Percentiles rank a stretch among this genome's conserved stretches.
phyloP scores from a whole-genome alignment of 768 basidiomycete species.

The Mycena amicta region DNA sequence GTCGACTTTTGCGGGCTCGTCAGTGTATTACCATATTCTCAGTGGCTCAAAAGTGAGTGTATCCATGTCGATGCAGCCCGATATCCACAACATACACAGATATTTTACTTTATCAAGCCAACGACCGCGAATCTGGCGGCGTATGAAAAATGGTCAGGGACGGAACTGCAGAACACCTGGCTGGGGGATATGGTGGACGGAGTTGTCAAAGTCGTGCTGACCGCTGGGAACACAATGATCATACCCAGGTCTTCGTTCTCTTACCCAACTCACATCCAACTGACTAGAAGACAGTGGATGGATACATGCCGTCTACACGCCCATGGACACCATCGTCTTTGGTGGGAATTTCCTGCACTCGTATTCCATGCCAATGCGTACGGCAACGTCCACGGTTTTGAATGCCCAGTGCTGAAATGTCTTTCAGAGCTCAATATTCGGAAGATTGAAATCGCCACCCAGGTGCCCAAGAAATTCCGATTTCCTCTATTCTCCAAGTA shows the following conservation, averaged over 20 bases:
- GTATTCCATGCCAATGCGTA: slow-evolving; percentile 84
- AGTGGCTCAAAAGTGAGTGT: slow-evolving; percentile 73
- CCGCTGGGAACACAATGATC: slow-evolving; percentile 85
- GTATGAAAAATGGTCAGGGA: slow-evolving; percentile 94
- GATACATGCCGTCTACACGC: slow-evolving; percentile 98
- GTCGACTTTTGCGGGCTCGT: slow-evolving; percentile 97
- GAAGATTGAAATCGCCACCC: slow-evolving; percentile 89
- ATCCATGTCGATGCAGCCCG: background rate
- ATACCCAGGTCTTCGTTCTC: slow-evolving; percentile 57
- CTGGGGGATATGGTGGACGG: slow-evolving; percentile 91
- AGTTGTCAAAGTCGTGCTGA: slow-evolving; percentile 81
- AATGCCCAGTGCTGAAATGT: background rate
- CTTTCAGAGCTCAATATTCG: slow-evolving; percentile 79
- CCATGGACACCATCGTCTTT: slow-evolving; percentile 90
- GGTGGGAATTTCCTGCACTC: slow-evolving; percentile 98
- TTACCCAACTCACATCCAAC: background rate
- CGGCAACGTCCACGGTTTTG: slow-evolving; percentile 28
- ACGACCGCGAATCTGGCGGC: slow-evolving; percentile 83
- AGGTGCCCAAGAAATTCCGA: slow-evolving; percentile 90
- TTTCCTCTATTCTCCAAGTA: slow-evolving; percentile 83
- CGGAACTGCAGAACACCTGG: slow-evolving; percentile 89
- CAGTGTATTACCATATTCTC: slow-evolving; percentile 96
- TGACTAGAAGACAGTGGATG: slow-evolving; percentile 59
- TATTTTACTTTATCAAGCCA: slow-evolving; percentile 95
- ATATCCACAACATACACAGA: too few relatives aligned